Percentiles rank a stretch among this genome's conserved stretches.
phyloP scores from a whole-genome alignment of 2,329 filamentous ascomycete species.

The Alternaria burnsii region DNA sequence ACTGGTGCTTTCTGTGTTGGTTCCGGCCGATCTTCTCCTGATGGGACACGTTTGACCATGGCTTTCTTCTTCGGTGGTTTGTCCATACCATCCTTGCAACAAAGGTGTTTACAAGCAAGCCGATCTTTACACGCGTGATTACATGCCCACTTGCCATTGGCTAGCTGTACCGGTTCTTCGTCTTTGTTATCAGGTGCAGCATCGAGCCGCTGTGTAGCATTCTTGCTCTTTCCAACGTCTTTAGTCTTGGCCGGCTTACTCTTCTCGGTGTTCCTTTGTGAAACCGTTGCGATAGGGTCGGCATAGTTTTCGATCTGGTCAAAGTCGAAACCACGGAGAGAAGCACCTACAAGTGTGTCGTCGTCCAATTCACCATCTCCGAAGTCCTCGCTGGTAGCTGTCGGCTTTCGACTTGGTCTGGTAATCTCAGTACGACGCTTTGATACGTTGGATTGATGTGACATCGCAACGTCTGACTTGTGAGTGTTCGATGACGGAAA shows the following conservation, averaged over 20 bases:
- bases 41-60: constrained; percentile 32
- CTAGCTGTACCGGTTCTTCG: constrained; percentile 61
- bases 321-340: constrained; percentile 53
- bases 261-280: constrained; percentile 31
- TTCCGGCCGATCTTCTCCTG: constrained; percentile 16
- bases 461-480: constrained; percentile 25
- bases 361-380: constrained; percentile 64
- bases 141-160: constrained; percentile 78
- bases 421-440: constrained; percentile 35
- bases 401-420: constrained; percentile 14
- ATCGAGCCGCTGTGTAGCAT: not conserved
- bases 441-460: constrained; percentile 41
- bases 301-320: constrained; percentile 63
- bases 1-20: not conserved
- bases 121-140: constrained; percentile 74
- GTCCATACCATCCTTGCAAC: constrained; percentile 75
- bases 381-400: constrained; percentile 57
- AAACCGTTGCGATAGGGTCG: constrained; percentile 31
- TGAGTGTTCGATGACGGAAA: constrained; percentile 50
- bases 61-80: constrained; percentile 63
- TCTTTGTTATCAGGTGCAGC: constrained; percentile 17
- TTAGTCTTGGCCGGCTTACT: constrained; percentile 23
- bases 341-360: constrained; percentile 59
- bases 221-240: not conserved
- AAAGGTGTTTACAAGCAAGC: constrained; percentile 72